Evolutionary conservation across 2,329 filamentous ascomycete genomes (phyloP), one percentile per base, ranked within the genome.

Genomic region (Cladophialophora exuberans): DNA sequence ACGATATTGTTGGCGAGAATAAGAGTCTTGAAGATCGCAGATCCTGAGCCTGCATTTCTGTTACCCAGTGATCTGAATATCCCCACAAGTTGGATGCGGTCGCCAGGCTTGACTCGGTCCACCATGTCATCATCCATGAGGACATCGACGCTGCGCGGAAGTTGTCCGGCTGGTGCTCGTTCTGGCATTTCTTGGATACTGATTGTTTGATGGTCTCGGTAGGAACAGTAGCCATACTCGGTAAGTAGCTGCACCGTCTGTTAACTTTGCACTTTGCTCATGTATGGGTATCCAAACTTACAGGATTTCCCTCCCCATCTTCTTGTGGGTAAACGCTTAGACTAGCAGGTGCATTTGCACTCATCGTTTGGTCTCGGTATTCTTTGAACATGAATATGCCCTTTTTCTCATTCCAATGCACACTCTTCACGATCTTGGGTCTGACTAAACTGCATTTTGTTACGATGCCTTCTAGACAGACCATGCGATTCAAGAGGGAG

Each of bases 121-220:
- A 97, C 94, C 49, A 99, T 80, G 70, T 99, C 94, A 70, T 99
- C 94, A 70, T 99, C 94, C 62, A 99, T 78, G 64, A 99, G 92
- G 11, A 97, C 92, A 73, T 99, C 94, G 15, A 99, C 94, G 52
- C 93, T 91, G 50, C 94, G 87, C 56, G 94, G 94, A 61, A 99
- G 82, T 77, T 97, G 94, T 49, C 94, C 94, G 56, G 94, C 93
- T 50, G 94, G 94, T 2, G 94, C 94, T 65, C 93, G 82, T 73
- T 99, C 94, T 0, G 94, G 94, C 94, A 99, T 99, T 77, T 99
- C 94, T 74, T 99, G 94, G 63, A 99, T 97, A 0, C 93, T 97
- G 57, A 99, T 90, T 13, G 90, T 96, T 72, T 99, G 94, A 70
- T 99, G 94, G 70, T 99, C 94, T 68, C 93, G 83, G 74, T 97